Conservation (phyloP, 2,329 filamentous ascomycete species). For the Bimuria novae-zelandiae region DNA sequence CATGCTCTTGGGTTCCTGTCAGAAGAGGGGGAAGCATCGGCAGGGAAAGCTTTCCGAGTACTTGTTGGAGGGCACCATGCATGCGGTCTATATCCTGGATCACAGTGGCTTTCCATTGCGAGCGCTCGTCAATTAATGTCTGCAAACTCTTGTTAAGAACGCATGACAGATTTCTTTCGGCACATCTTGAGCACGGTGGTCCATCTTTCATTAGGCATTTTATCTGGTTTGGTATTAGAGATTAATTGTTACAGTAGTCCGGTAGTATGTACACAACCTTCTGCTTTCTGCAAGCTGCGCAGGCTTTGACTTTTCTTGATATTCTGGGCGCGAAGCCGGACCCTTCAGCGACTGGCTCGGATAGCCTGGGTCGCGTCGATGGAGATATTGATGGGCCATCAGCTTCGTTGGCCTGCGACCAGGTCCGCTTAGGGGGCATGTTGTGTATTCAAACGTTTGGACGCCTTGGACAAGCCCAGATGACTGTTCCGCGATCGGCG, state of each 20-base stretch:
- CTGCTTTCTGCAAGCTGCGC: constrained; percentile 59
- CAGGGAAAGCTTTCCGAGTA: constrained; percentile 46
- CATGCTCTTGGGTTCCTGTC: constrained; percentile 17
- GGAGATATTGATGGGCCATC: constrained; percentile 15
- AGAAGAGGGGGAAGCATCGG: constrained; percentile 45
- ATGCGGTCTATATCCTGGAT: constrained; percentile 34
- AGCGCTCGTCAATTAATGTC: constrained; percentile 55
- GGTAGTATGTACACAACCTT: constrained; percentile 49
- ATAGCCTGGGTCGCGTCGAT: constrained; percentile 9
- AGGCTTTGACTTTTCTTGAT: constrained; percentile 49
- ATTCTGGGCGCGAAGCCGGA: constrained; percentile 24
- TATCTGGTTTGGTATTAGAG: constrained; percentile 35
- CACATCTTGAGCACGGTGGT: constrained; percentile 55
- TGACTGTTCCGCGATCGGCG: constrained; percentile 1
- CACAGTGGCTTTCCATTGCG: constrained; percentile 36
- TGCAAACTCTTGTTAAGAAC: constrained; percentile 57
- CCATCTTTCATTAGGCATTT: constrained; percentile 59
- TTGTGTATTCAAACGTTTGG: constrained; percentile 15
- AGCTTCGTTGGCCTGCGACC: constrained; percentile 24
- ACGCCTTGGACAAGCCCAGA: too few species aligned
- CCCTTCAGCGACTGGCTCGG: constrained; percentile 12
- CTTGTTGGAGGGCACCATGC: constrained; percentile 48
- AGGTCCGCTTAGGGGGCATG: constrained; percentile 27
- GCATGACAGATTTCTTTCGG: constrained; percentile 55
- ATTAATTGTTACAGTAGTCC: not conserved